Evolutionary conservation across 2,329 filamentous ascomycete species (phyloP), one percentile per base, ranked within the genome.

Genomic region (Hypoxylon sp.): DNA sequence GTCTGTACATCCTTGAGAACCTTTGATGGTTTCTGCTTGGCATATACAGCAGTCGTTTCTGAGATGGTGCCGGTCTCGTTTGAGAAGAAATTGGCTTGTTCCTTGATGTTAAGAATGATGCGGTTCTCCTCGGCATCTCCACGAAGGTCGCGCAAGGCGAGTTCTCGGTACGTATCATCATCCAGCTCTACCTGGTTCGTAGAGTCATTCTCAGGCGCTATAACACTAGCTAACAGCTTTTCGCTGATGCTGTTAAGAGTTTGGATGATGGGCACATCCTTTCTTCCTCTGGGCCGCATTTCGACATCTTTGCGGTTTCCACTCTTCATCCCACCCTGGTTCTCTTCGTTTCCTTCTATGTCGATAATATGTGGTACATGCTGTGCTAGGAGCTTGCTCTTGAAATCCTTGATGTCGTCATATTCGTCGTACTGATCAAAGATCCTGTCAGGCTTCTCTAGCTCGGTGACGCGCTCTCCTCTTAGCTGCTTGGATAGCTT

Each of bases 271-370:
- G 94, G 94, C 1, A 96, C 91, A 77, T 96, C 95, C 50, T 88
- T 83, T 10, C 90, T 86, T 2, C 85, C 86, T 52, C 76, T 71
- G 1, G 94, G 94, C 35, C 93, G 88, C 94, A 98, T 98, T 71
- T 97, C 96, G 37, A 92, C 83, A 77, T 98, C 94, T 61, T 95
- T 94, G 58, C 91, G 87, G 78, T 99, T 98, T 54, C 96, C 96
- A 68, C 86, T 82, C 74, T 87, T 91, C 75, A 91, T 88, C 59
- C 94, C 93, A 73, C 94, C 97, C 79, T 97, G 91, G 75, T 99
- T 95, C 79, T 96, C 93, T 81, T 98, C 96, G 76, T 99, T 99
- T 31, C 92, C 96, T 77, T 95, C 93, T 26, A 99, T 81, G 78
- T 99, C 92, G 73, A 99, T 94, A 71, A 97, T 94, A 74, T 94